A percentile compares a stretch with the other conserved stretches of the same genome.
Conservation (phyloP, 306 rosid species). For the Vigna angularis region DNA sequence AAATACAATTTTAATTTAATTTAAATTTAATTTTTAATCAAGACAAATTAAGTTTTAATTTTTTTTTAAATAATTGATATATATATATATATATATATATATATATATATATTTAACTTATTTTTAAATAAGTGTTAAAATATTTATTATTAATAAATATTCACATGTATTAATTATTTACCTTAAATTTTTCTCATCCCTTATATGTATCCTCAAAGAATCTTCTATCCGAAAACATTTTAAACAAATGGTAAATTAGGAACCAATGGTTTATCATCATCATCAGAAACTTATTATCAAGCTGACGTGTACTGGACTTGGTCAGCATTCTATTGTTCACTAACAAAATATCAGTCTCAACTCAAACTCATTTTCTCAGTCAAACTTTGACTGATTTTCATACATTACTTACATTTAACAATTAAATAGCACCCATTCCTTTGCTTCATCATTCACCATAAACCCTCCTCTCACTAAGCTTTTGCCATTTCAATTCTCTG, state of each 20-base stretch:
- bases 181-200: no score
- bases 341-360: conserved; percentile 63
- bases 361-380: conserved; percentile 68
- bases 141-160: no score
- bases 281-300: not conserved
- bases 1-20: no score
- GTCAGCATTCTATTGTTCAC: conserved; percentile 52
- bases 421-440: not conserved
- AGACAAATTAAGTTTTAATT: no score
- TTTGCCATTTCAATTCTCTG: not conserved
- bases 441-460: not conserved
- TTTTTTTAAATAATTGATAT: no score
- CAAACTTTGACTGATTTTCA: conserved; percentile 51
- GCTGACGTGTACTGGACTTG: conserved; percentile 44
- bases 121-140: no score
- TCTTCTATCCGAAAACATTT: no score
- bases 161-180: no score
- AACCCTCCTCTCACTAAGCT: not conserved
- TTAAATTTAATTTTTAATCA: no score
- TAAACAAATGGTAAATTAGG: not conserved
- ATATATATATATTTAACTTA: no score
- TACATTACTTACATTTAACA: conserved; percentile 16
- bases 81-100: no score
- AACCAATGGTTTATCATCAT: conserved; percentile 38
- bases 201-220: no score